Conservation (phyloP, 345 rosid species). For the Boechera divaricarpa region DNA sequence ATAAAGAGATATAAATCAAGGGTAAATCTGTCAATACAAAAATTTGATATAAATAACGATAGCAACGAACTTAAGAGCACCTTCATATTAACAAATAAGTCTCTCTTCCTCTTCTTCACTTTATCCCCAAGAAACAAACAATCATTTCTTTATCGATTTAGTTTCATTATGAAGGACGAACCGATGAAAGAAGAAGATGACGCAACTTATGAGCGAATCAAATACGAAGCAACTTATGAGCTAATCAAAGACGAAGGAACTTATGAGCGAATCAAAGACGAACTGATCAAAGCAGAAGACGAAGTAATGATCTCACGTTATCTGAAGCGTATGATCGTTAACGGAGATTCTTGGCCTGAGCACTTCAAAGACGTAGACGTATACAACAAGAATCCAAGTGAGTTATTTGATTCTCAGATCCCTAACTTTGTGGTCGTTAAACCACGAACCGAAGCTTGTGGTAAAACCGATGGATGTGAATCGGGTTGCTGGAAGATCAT, state of each 20-base stretch:
- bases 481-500: conserved; percentile 24
- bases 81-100: too few species aligned
- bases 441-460: not conserved
- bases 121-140: conserved; percentile 10
- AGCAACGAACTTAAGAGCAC: not conserved
- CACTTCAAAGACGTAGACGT: not conserved
- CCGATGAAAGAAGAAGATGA: not conserved
- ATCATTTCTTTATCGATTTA: not conserved
- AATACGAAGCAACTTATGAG: too few species aligned
- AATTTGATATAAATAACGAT: not conserved
- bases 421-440: not conserved
- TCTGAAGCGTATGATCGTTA: not conserved
- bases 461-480: conserved; percentile 12
- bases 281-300: not conserved
- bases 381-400: conserved; percentile 22
- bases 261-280: too few species aligned
- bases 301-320: not conserved
- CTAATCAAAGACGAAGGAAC: too few species aligned
- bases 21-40: not conserved
- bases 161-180: not conserved
- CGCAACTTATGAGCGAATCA: not conserved
- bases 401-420: not conserved
- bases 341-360: not conserved
- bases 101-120: conserved; percentile 13
- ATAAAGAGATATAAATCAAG: not conserved